Percentiles rank a stretch among this genome's conserved stretches.
Conservation (phyloP, 2,329 filamentous ascomycete genomes). For the Sarocladium oryzae region DNA sequence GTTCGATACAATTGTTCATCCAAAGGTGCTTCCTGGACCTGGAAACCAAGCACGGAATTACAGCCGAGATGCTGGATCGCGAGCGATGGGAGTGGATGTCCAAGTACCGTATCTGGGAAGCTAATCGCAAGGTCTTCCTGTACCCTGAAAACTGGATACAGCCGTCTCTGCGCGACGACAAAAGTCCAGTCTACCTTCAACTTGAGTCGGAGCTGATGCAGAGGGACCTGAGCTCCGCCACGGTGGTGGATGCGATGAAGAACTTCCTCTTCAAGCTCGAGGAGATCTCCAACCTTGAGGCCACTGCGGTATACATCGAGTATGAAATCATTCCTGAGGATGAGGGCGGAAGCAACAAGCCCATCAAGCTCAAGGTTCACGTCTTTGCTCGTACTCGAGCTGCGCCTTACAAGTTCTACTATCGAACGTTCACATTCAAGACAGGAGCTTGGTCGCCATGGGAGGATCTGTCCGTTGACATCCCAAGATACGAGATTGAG, state of each 20-base stretch:
- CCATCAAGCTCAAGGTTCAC: not conserved
- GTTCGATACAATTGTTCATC: conserved; percentile 13
- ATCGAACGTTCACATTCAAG: not conserved
- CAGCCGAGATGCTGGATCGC: not conserved
- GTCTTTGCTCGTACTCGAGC: not conserved
- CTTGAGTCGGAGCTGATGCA: conserved; percentile 9
- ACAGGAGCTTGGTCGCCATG: not conserved
- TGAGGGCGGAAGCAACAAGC: not conserved
- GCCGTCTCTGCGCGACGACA: conserved; percentile 10
- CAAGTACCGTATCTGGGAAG: conserved; percentile 10
- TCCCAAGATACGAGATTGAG: not conserved
- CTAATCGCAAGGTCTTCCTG: conserved; percentile 10
- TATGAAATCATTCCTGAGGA: not conserved
- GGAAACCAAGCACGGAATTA: conserved; percentile 5
- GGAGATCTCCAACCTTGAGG: conserved; percentile 5
- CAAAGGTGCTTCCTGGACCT: conserved; percentile 13
- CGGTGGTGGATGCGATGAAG: not conserved
- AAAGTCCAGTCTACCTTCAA: not conserved
- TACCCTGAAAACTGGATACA: conserved; percentile 13
- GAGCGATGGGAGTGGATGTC: conserved; percentile 7
- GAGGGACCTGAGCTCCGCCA: not conserved
- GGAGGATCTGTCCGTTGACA: not conserved
- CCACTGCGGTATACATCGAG: not conserved
- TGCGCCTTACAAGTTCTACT: conserved; percentile 1
- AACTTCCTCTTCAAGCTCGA: conserved; percentile 3